These are phyloP conservation scores for Globisporangium spiculum DNA, from an alignment of 352 stramenopile species.

Conservation along the genomic window DNA sequence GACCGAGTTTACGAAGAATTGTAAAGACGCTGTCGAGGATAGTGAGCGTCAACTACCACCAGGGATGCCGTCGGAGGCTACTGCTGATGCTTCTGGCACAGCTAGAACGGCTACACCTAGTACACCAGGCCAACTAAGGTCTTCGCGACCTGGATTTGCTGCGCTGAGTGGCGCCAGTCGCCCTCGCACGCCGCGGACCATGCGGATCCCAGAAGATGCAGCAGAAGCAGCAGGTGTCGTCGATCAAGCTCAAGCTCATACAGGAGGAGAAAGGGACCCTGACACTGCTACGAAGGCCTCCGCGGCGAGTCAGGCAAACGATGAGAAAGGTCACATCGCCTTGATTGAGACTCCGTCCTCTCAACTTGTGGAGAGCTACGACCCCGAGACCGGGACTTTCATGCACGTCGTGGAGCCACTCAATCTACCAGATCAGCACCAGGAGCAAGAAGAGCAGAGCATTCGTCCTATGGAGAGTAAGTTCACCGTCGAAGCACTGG, in stretches of 20 bases:
- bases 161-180: conserved; percentile 2
- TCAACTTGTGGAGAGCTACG: conserved; percentile 16
- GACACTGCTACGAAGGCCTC: background rate
- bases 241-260: background rate
- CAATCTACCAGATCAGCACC: background rate
- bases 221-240: background rate
- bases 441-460: background rate
- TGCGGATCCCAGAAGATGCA: background rate
- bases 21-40: background rate
- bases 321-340: background rate
- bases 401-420: conserved; percentile 4
- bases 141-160: conserved; percentile 5
- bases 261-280: background rate
- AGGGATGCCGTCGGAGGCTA: background rate
- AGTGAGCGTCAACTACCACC: conserved; percentile 5
- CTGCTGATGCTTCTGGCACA: background rate
- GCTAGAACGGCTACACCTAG: background rate
- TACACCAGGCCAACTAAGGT: background rate
- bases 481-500: background rate
- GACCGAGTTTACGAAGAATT: background rate
- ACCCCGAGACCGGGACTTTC: conserved; percentile 11
- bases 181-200: background rate
- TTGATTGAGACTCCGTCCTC: background rate
- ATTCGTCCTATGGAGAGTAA: background rate
- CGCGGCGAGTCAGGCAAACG: background rate